Base-by-base conservation (phyloP, 352 stramenopile genomes). In the Thraustotheca clavata region DNA sequence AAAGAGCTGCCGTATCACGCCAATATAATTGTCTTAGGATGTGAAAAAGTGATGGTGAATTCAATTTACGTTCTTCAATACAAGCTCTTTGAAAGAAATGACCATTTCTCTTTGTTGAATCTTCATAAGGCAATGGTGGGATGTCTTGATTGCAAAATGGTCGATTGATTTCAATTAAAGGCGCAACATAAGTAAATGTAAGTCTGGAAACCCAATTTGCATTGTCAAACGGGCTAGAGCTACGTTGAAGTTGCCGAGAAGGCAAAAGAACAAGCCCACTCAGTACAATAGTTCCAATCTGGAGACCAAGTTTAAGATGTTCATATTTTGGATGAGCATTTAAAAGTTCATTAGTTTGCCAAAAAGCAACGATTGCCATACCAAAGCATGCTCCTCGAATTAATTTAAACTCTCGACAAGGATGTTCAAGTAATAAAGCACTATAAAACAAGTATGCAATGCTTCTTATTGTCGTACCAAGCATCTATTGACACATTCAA, bases 131-230 rank as follows among this genome's bases (percentile, higher is more conserved):
- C 1, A 94, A 69, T 8, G 76, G 63, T 0, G 84, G 82, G 0
- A 91, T 59, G 59, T 91, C 84, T 4, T 68, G 12, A 36, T 82
- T 69, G 48, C 91, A 79, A 4, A 91, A 67, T n/a, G 82, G 73
- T n/a, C 59, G 41, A 0, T 81, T 76, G 18, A 89, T 59, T 4
- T 43, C 4, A 50, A 94, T 82, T 35, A 90, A 74, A 9, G 79
- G 82, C 16, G 81, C 76, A 38, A 91, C 74, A 80, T 82, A 91
- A 32, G 62, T 29, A 52, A 86, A 91, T 39, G 79, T 77, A n/a
- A 90, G 57, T 16, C 77, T 77, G 16, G 80, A 88, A 32, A 86
- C 36, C 52, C 73, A 76, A 6, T 72, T 72, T 1, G 80, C 77
- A 14, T 60, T 68, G 47, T 91, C 82, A 33, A 89, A 76, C 9